Evolutionary conservation across 306 rosid species (phyloP).

Genomic region (Castanea sativa): DNA sequence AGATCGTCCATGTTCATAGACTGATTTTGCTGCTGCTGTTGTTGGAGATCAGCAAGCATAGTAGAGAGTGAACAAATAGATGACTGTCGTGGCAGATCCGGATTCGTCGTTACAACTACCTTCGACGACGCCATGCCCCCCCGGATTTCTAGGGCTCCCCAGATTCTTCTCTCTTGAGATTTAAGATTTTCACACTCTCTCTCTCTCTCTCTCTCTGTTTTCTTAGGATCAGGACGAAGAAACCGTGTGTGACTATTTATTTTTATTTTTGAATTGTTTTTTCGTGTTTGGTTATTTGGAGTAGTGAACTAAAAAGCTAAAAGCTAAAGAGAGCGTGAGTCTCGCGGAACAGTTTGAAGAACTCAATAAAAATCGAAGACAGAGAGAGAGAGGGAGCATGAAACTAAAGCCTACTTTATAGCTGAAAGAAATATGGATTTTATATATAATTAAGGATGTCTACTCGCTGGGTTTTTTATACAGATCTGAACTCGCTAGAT

Average conservation of each 20-base stretch:
- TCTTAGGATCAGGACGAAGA: neutral
- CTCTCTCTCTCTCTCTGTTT: neutral
- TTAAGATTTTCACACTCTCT: neutral
- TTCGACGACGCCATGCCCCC: conserved; percentile 71
- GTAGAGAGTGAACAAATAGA: conserved; percentile 59
- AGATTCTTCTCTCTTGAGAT: neutral
- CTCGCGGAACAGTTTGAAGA: neutral
- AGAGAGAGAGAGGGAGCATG: no score
- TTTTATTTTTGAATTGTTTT: neutral
- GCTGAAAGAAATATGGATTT: neutral
- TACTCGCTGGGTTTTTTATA: no score
- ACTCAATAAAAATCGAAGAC: neutral
- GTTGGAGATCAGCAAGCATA: conserved; percentile 49
- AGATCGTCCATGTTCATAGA: conserved; percentile 74
- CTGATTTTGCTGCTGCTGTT: conserved; percentile 15
- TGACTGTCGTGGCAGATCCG: conserved; percentile 81
- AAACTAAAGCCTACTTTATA: no score
- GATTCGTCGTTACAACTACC: conserved; percentile 53
- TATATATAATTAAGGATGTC: neutral
- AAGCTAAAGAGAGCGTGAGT: neutral
- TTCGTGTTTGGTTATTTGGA: neutral
- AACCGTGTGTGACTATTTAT: neutral
- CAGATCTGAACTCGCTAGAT: no score
- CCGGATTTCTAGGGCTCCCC: conserved; percentile 31
- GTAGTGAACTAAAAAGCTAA: neutral